phyloP scores from a whole-genome alignment of 1,284 basidiomycete species.

The Cutaneotrichosporon sp. region DNA sequence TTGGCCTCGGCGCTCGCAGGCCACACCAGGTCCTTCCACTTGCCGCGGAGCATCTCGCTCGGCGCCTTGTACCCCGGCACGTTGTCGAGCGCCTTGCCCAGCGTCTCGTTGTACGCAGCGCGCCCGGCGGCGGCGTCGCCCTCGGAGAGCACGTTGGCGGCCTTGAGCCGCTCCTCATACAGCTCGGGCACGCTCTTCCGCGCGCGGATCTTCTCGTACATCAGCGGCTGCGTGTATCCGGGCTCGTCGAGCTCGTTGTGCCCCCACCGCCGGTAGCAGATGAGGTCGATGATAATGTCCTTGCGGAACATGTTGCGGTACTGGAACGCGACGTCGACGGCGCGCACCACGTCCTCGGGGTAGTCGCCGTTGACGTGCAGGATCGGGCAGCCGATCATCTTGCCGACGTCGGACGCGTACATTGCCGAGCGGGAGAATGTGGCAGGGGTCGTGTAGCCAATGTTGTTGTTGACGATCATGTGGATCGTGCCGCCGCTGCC shows the following conservation, averaged over 20 bases:
- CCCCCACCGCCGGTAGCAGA: conserved; percentile 79
- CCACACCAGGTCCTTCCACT: conserved; percentile 73
- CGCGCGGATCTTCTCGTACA: conserved; percentile 81
- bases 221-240: conserved; percentile 81
- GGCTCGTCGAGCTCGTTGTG: conserved; percentile 93
- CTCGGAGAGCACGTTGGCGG: conserved; percentile 61
- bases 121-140: conserved; percentile 61
- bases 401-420: conserved; percentile 86
- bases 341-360: conserved; percentile 80
- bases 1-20: conserved; percentile 62
- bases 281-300: conserved; percentile 82
- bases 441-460: conserved; percentile 86
- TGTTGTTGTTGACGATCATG: conserved; percentile 81
- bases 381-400: conserved; percentile 84
- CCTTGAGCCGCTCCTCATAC: conserved; percentile 76
- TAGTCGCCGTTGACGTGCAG: conserved; percentile 90
- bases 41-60: conserved; percentile 61
- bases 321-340: conserved; percentile 75
- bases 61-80: conserved; percentile 59
- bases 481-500: conserved; percentile 86
- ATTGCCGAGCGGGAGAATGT: conserved; percentile 76
- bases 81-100: conserved; percentile 63
- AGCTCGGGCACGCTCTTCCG: conserved; percentile 74
- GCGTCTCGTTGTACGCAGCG: conserved; percentile 61
- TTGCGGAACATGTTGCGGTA: conserved; percentile 82